phyloP scores from a whole-genome alignment of 257 asterid genomes.

The Plantago ovata region DNA sequence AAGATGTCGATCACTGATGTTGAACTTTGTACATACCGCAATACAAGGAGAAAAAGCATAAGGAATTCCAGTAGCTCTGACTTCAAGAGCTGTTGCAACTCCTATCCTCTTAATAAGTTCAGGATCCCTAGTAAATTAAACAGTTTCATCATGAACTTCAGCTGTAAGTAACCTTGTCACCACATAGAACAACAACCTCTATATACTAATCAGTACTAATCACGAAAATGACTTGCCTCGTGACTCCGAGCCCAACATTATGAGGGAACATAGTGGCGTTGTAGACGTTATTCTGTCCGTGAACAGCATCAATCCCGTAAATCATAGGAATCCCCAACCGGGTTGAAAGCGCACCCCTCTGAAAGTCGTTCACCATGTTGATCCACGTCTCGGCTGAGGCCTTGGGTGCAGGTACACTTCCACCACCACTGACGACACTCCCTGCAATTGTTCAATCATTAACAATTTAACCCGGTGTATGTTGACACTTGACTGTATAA shows the following conservation, averaged over 20 bases:
- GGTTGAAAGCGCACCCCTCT: constrained; percentile 39
- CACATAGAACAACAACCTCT: not conserved
- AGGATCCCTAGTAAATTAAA: constrained; percentile 37
- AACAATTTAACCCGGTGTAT: too few relatives aligned
- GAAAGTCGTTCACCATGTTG: constrained; percentile 44
- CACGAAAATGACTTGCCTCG: constrained; percentile 39
- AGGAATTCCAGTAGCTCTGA: constrained; percentile 50
- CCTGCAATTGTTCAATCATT: constrained; percentile 30
- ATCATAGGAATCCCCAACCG: constrained; percentile 56
- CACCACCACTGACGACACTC: constrained; percentile 55
- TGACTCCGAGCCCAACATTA: constrained; percentile 57
- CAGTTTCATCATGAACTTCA: not conserved
- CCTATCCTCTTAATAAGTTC: constrained; percentile 44
- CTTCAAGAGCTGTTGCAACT: constrained; percentile 61
- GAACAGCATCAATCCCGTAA: constrained; percentile 56
- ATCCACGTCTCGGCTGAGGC: constrained; percentile 48
- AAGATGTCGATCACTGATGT: not conserved
- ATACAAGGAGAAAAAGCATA: constrained; percentile 51
- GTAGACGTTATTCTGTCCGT: constrained; percentile 49
- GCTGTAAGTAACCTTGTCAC: not conserved
- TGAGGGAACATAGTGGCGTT: constrained; percentile 61
- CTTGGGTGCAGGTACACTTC: constrained; percentile 36
- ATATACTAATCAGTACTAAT: not conserved
- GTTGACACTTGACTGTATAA: too few relatives aligned
- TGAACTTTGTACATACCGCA: constrained; percentile 32